Base-by-base conservation (phyloP, 306 rosid species). In the Vigna trinervia region DNA sequence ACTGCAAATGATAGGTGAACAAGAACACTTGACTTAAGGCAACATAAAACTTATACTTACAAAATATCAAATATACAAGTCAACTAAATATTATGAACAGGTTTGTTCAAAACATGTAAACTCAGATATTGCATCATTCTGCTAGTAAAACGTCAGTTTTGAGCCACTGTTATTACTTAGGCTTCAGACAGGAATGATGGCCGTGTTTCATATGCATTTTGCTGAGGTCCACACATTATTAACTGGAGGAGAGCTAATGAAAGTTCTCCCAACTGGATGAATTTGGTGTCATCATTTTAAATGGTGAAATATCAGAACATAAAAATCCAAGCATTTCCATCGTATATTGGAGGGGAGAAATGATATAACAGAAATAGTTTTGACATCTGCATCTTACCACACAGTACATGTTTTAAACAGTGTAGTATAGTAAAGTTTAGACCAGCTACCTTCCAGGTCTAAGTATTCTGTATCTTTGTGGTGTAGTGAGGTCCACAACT, bases 391-490 rank as follows among this genome's bases (percentile, higher is more conserved):
- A 48, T 73, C 73, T 5, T 60, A 45, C 23, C 64, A 45, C 64
- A 81, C 22, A 70, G 8, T 4, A 77, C 46, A 71, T 71, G 73
- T 45, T 65, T 80, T 54, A 45, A 72, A 66, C 13, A 51, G 61
- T 19, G 32, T 17, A 17, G 59, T 30, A 73, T 34, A 58, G 12
- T 45, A 70, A 78, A 72, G 72, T 57, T 60, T 4, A 75, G 12
- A 20, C 22, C 20, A 76, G 11, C n/a, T 86, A 95, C 99, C 99
- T 95, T 89, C 96, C 99, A 57, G 97, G 85, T 86, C 97, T 85
- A 69, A 92, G 88, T 80, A 95, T 91, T 86, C 83, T 95, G 86
- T 82, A 92, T 82, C 81, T 89, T 79, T 88, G 79, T 38, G 80
- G 87, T 70, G 54, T 67, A 54, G 91, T 86, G 79, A 95, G 97